phyloP scores from a whole-genome alignment of 2,329 filamentous ascomycete genomes.

The Cercospora beticola region DNA sequence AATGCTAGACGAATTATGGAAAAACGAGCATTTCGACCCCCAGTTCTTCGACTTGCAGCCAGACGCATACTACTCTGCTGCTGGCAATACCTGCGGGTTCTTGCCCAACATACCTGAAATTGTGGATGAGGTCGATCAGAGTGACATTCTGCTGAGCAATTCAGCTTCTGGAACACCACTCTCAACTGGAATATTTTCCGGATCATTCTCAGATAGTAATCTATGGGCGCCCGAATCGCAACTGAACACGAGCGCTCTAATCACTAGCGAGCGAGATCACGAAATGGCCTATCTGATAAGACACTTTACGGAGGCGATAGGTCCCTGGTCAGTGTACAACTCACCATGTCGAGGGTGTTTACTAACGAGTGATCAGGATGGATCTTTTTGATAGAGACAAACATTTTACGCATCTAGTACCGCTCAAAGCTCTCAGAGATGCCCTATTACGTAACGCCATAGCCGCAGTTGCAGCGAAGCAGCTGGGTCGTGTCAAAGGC shows the following conservation, averaged over 20 bases:
- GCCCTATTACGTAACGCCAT: constrained; percentile 55
- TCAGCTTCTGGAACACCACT: constrained; percentile 26
- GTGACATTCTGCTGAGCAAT: constrained; percentile 25
- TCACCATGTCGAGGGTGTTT: not conserved
- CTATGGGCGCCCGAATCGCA: constrained; percentile 35
- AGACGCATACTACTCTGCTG: constrained; percentile 32
- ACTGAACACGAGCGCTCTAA: constrained; percentile 35
- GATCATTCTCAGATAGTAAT: constrained; percentile 28
- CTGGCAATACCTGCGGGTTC: constrained; percentile 37
- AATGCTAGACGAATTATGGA: constrained; percentile 27
- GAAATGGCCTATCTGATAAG: constrained; percentile 61
- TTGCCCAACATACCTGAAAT: constrained; percentile 36
- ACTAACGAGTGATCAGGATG: constrained; percentile 40
- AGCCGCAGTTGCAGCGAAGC: constrained; percentile 62
- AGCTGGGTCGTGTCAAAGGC: constrained; percentile 56
- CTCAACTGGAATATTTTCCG: constrained; percentile 24
- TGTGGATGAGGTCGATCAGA: constrained; percentile 36
- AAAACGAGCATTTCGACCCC: constrained; percentile 32
- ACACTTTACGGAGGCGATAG: constrained; percentile 60
- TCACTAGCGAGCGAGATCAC: constrained; percentile 47
- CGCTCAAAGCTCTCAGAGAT: constrained; percentile 55
- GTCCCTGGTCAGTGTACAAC: constrained; percentile 49
- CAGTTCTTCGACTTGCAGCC: constrained; percentile 37
- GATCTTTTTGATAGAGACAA: constrained; percentile 56
- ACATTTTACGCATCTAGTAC: constrained; percentile 62